Base-by-base conservation (phyloP, 2,329 filamentous ascomycete species). In the Chaetomium sp. region DNA sequence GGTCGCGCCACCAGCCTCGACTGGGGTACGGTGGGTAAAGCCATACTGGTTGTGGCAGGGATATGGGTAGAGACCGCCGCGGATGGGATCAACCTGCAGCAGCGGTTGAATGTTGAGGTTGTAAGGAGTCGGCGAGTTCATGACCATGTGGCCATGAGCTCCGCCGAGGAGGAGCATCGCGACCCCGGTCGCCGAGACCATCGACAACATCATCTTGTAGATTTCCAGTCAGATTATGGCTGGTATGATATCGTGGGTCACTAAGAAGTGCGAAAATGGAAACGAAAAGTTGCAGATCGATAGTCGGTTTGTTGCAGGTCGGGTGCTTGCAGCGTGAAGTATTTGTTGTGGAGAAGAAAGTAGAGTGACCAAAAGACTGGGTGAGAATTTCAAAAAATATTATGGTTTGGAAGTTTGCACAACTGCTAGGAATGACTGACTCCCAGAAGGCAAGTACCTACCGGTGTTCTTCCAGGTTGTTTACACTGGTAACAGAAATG, bases 61-160 rank as follows among this genome's bases (percentile, higher is more conserved):
- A 42, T 65, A 70, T 5, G 53, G 58, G 47, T 58, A 58, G 1
- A 8, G 12, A 13, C 5, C 38, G 21, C 66, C 64, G 16, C 59
- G 53, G 33, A 70, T 35, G 9, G 68, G 69, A 27, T 67, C n/a
- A 25, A 69, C 69, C 47, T 69, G 69, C 4, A 70, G 59, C 16
- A 67, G 47, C 5, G 67, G 66, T 4, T 27, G 12, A 3, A 56
- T 58, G 35, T 70, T 23, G n/a, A 69, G 33, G 42, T 67, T 69
- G 66, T 66, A 70, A 4, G 66, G 60, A 13, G 27, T 25, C 5
- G 69, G 68, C 1, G 38, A 60, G 13, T 60, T 66, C 69, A 70
- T 69, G 47, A 70, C 38, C 66, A 70, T 66, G 25, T 69, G 69
- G 35, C 59, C 64, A 8, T 58, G 21, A 12, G 57, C 55, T 33